Conservation (phyloP, 2,329 filamentous ascomycete species). For the Calonectria hawksworthii region DNA sequence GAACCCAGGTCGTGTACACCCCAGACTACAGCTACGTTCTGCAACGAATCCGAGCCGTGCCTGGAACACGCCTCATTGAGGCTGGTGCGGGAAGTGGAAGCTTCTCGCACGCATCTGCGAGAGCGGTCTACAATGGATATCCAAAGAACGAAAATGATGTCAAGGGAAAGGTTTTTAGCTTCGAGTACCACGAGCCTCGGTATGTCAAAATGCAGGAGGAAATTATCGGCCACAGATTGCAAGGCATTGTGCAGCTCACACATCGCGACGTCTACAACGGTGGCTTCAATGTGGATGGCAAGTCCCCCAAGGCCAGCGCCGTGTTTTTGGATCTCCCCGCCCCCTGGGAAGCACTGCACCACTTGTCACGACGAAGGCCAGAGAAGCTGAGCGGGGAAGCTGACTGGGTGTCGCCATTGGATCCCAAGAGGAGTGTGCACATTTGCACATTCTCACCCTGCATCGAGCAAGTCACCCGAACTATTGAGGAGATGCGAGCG, state of each 20-base stretch:
- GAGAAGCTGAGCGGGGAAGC: conserved; percentile 40
- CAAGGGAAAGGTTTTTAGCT: conserved; percentile 83
- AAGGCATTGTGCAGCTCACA: conserved; percentile 77
- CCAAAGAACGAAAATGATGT: conserved; percentile 59
- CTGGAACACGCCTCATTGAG: conserved; percentile 82
- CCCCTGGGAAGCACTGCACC: conserved; percentile 83
- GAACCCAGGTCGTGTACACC: conserved; percentile 89
- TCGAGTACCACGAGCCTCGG: conserved; percentile 83
- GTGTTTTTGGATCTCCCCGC: conserved; percentile 86
- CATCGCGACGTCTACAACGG: conserved; percentile 85
- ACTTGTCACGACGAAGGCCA: conserved; percentile 71
- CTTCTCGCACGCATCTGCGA: conserved; percentile 83
- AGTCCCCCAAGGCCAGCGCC: conserved; percentile 75
- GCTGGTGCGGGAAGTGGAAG: conserved; percentile 87
- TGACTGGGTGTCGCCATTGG: conserved; percentile 73
- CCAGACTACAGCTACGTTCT: conserved; percentile 90
- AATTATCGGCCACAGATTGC: conserved; percentile 76
- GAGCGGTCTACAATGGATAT: conserved; percentile 83
- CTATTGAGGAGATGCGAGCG: conserved; percentile 83
- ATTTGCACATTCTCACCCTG: conserved; percentile 97
- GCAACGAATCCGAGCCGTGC: conserved; percentile 80
- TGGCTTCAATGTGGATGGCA: conserved; percentile 75
- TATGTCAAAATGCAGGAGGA: conserved; percentile 79
- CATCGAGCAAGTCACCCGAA: conserved; percentile 94
- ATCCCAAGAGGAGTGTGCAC: conserved; percentile 79